These are phyloP conservation scores for Gastrolobium villosum DNA, from an alignment of 306 rosid genomes.

Conservation along the genomic window DNA sequence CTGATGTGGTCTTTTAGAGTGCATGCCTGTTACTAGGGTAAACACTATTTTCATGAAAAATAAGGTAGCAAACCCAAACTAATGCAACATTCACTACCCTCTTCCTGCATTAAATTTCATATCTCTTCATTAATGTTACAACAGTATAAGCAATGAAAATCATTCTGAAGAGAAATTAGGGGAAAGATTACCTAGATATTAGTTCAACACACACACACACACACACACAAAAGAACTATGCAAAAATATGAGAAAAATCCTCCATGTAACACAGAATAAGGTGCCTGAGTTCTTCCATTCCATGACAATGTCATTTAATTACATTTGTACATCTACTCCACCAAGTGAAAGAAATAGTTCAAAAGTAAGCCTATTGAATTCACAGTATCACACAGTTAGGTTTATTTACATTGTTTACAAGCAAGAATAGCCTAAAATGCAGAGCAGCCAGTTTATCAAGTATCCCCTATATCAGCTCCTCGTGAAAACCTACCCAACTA, in stretches of 20 bases:
- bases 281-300: neutral
- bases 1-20: neutral
- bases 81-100: neutral
- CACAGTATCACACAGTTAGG: neutral
- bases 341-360: neutral
- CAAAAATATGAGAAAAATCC: neutral
- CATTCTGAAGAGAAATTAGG: neutral
- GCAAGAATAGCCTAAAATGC: neutral
- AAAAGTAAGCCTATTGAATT: neutral
- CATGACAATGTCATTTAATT: neutral
- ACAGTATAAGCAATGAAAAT: neutral
- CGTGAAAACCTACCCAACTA: neutral
- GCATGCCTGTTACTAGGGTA: neutral
- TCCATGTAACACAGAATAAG: neutral
- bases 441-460: neutral
- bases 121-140: slow-evolving; percentile 5
- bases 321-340: neutral
- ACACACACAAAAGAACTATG: neutral
- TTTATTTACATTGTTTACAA: neutral
- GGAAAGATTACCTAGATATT: neutral
- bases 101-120: slow-evolving; percentile 16
- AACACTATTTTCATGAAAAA: slow-evolving; percentile 6
- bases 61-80: neutral
- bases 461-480: neutral
- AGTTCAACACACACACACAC: neutral